phyloP scores from a whole-genome alignment of 2,329 filamentous ascomycete genomes.

The Xylariomycetidae sp. region DNA sequence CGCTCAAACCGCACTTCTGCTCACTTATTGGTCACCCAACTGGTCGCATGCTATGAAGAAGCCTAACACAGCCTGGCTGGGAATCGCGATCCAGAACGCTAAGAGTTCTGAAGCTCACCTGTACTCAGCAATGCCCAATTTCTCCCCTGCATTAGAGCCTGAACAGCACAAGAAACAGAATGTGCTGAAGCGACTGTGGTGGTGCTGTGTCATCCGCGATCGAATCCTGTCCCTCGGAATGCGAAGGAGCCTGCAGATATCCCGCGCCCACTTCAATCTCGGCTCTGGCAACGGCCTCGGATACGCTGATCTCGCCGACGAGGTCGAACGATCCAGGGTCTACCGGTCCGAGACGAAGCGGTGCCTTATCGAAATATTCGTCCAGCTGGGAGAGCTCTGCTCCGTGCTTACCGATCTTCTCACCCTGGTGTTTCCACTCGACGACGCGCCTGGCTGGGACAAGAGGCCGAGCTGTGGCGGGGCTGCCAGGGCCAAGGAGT shows the following conservation, averaged over 20 bases:
- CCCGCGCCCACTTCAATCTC: constrained; percentile 41
- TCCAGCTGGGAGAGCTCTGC: constrained; percentile 40
- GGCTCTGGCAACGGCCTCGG: constrained; percentile 31
- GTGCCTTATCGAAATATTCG: constrained; percentile 39
- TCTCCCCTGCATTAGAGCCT: constrained; percentile 23
- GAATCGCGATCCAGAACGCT: constrained; percentile 45
- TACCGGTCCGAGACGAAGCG: constrained; percentile 42
- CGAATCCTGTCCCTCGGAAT: constrained; percentile 45
- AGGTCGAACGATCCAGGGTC: constrained; percentile 39
- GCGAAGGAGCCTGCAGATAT: constrained; percentile 46
- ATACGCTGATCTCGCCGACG: constrained; percentile 40
- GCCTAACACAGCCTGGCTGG: constrained; percentile 45
- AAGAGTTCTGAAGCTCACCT: constrained; percentile 40
- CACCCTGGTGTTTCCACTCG: constrained; percentile 39
- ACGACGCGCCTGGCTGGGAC: constrained; percentile 37
- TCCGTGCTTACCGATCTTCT: constrained; percentile 43
- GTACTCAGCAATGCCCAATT: constrained; percentile 31
- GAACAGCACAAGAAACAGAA: constrained; percentile 33
- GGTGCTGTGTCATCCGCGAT: constrained; percentile 50
- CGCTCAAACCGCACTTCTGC: constrained; percentile 37
- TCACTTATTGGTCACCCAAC: constrained; percentile 32
- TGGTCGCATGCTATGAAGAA: constrained; percentile 35
- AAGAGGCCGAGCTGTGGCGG: constrained; percentile 28
- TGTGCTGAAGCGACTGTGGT: constrained; percentile 48
- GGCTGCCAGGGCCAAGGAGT: constrained; percentile 27